Base-by-base conservation (phyloP, 2,329 filamentous ascomycete genomes). In the Chaetomiaceae sp. region DNA sequence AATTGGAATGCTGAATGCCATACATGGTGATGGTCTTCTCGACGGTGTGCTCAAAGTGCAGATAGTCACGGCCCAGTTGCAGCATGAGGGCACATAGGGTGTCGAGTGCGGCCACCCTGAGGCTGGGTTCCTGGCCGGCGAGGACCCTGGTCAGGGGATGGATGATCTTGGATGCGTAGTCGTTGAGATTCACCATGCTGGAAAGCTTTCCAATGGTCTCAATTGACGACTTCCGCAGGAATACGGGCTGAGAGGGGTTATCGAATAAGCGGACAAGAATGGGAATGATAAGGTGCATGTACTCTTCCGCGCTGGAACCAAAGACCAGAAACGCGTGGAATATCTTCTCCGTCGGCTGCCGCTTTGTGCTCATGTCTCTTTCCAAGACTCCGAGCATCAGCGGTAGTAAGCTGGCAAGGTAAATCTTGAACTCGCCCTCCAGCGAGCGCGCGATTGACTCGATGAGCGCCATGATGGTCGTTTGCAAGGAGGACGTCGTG, bases 231-330 rank as follows among this genome's bases (percentile, higher is more conserved):
- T 90, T 95, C 48, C 90, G 82, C 43, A 96, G 82, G 54, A 86
- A 86, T 1, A 81, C 75, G 7, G 90, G 90, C 58, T 95, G 89
- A 10, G 87, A 85, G 29, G 87, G 82, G 65, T 90, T 95, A 67
- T 99, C 92, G 65, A 99, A 97, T 44, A 96, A 87, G 40, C 87
- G 85, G 8, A 99, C 91, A 64, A 99, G 90, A 32, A 95, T 90
- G 0, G 94, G 94, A 47, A 99, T 89, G 61, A 99, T 97, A 48
- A 99, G 78, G 67, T 99, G 94, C 94, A 99, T 99, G 69, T 99
- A 99, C 68, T 99, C 94, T 67, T 99, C 94, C 10, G 88, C 89
- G 65, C 91, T 97, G 0, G 91, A 86, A 1, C 95, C 95, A 67
- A 99, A 99, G 0, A 99, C 89, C 25, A 99, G 74, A 69, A 99